Base-by-base conservation (phyloP, 257 asterid genomes). In the Jasminum sambac region DNA sequence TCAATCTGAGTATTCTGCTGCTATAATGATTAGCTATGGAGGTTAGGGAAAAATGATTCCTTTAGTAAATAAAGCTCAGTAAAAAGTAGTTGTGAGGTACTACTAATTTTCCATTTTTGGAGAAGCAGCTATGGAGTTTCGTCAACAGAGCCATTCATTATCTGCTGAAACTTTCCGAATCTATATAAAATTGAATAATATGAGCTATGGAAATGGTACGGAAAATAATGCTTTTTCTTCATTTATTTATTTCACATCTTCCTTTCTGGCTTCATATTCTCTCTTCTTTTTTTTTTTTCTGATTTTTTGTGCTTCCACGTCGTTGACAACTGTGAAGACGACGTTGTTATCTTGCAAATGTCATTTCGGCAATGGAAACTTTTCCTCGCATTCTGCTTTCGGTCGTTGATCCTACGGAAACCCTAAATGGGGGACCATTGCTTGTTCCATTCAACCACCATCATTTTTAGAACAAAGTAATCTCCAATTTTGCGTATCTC, bases 371-470 rank as follows among this genome's bases (percentile, higher is more conserved):
- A 26, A 40, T 41, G 34, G 66, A 70, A 76, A 70, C 72, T 72
- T 70, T 38, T 69, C 46, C 76, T 72, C 21, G 62, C 62, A 55
- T 6, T 63, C 62, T 52, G 61, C 69, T 66, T 73, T 76, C 23
- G 46, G 67, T 75, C 77, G 80, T 67, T 71, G 69, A 69, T 80
- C 79, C 82, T 73, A 72, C 71, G 70, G 79, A 48, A 83, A 74
- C 70, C 80, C 80, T 75, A 67, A 69, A 69, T 66, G 77, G 84
- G 84, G 86, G 88, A 81, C 89, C 91, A 72, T 73, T 68, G 69
- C 80, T 42, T 75, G 75, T 68, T 75, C 58, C 77, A 70, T 67
- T 67, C 70, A 68, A 80, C 67, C 72, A 40, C 69, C 67, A 12
- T 30, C 59, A 11, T 61, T 62, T 48, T 48, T 46, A 23, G 11